Evolutionary conservation across 257 asterid species (phyloP), one percentile per base, ranked within the genome.

Genomic region (Solanum peruvianum): DNA sequence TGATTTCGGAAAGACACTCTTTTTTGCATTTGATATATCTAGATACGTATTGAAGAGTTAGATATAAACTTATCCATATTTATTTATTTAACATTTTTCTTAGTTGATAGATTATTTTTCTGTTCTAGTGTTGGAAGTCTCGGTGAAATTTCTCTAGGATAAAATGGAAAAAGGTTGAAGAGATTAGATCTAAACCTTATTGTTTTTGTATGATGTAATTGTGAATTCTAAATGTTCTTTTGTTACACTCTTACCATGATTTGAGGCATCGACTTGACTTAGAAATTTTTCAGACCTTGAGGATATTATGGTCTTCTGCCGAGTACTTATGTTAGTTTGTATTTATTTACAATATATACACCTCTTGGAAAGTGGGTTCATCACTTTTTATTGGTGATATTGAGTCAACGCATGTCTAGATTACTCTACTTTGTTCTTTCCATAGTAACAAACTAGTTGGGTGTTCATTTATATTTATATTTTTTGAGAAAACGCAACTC

Each of bases 121-220:
- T 21, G 21, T 58, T 58, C 23, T 7, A 20, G 66, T 58, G 27
- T 58, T 58, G 39, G 13, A 77, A 42, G 60, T 77, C 58, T 77
- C 4, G 1, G 12, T 21, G n/a, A 42, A 4, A 5, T 58, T 14
- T 44, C 20, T 39, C 9, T 44, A 44, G 8, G 41, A 41, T 77
- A 20, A 21, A 21, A 21, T 5, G 6, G 27, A 21, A 60, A 96
- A 96, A 47, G 58, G 14, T 47, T 47, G 58, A 14, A 47, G 58
- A 49, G 60, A 14, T 49, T 49, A 49, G 60, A 49, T 49, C 21
- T 49, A 49, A 49, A 5, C 9, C 21, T 33, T 33, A 33, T 33
- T 33, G 35, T 33, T 33, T 33, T 3, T 33, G 35, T 33, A 33
- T 33, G 35, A 33, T 33, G 35, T 33, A 33, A 33, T 4, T 33